Evolutionary conservation across 2,329 filamentous ascomycete genomes (phyloP), one percentile per base, ranked within the genome.

Genomic region (Myotisia sp.): DNA sequence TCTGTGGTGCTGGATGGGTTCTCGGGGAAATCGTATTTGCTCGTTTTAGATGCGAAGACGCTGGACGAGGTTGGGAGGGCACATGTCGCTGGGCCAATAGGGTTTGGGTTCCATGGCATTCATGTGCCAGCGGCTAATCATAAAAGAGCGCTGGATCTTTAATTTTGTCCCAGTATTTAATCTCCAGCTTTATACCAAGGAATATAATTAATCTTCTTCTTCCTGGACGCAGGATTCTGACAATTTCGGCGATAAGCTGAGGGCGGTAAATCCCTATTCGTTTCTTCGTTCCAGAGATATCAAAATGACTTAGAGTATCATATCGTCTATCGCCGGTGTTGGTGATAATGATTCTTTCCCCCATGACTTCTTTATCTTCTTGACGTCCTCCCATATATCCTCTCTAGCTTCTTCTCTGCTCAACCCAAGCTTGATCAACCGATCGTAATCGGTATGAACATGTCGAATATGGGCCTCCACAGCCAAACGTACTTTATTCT

Each of bases 71-170:
- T 69, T 34, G 68, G 65, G 0, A 55, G 64, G 12, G 68, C 68
- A 14, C 56, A 65, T 41, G 58, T 70, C 23, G 50, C 59, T 16
- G 60, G 63, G 1, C 57, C 57, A 2, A 56, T 71, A 42, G 61
- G 57, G 1, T 65, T 71, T 47, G 67, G 67, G 1, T 71, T 73
- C 44, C 67, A 71, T 56, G 68, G 67, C 0, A 52, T 58, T 20
- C 54, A 59, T 49, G 46, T 60, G 36, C 42, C 51, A 1, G 26
- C 29, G 20, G 17, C 31, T 8, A 48, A 31, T 3, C 14, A 21
- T 8, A 30, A 26, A 23, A 39, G 6, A 16, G 26, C 19, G 14
- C 16, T 36, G 17, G 36, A 38, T 30, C 34, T 31, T 28, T 41
- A 38, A 9, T n/a, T n/a, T n/a, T n/a, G n/a, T n/a, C n/a, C n/a